Evolutionary conservation across 305 asterid genomes (phyloP).

Genomic region (Fraxinus dipetala): DNA sequence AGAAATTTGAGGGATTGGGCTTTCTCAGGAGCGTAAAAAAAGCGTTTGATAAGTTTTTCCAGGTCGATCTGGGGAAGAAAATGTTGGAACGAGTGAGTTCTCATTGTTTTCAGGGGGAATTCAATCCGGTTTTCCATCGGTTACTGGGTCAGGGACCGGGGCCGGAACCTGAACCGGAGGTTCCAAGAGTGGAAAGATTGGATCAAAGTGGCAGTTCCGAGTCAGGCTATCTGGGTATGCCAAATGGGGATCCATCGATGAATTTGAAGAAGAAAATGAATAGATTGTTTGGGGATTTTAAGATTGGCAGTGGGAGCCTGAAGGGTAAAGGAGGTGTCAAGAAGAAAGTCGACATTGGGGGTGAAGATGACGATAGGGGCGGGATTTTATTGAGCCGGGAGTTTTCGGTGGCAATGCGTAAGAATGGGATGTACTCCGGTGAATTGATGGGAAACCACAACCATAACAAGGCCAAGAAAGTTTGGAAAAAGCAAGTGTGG

Average conservation of each 20-base stretch:
- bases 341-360: neutral
- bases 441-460: conserved; percentile 26
- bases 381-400: conserved; percentile 22
- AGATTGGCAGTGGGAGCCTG: neutral
- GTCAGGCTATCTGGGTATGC: conserved; percentile 21
- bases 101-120: conserved; percentile 81
- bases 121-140: conserved; percentile 72
- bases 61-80: conserved; percentile 22
- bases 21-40: conserved; percentile 48
- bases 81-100: conserved; percentile 38
- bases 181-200: neutral
- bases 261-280: conserved; percentile 20
- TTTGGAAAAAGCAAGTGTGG: conserved; percentile 59
- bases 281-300: conserved; percentile 21
- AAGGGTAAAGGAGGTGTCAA: neutral
- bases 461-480: conserved; percentile 38
- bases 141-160: conserved; percentile 39
- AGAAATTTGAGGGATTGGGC: conserved; percentile 46
- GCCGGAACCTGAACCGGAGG: conserved; percentile 34
- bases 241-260: conserved; percentile 19
- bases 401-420: conserved; percentile 30
- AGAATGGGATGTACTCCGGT: conserved; percentile 23
- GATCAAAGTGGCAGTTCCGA: conserved; percentile 12
- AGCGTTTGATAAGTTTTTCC: conserved; percentile 36
- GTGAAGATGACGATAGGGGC: neutral